A percentile compares a stretch with the other conserved stretches of the same genome.
Conservation (phyloP, 768 basidiomycete genomes). For the Tylopilus rubrobrunneus region DNA sequence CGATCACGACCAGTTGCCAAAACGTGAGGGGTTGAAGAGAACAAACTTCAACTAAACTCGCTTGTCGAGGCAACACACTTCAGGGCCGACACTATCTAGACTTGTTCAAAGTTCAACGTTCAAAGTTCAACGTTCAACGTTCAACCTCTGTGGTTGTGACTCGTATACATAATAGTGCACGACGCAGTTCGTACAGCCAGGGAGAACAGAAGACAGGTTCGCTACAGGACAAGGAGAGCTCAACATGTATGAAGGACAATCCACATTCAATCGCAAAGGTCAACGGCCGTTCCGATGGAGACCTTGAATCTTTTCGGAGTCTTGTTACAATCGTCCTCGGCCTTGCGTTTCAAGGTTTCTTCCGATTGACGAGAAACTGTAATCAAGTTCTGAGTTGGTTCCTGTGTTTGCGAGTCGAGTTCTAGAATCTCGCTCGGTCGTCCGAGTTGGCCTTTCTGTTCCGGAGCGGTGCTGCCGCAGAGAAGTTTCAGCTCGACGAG, state of each 20-base stretch:
- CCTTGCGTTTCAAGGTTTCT: constrained; percentile 35
- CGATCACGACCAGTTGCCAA: constrained; percentile 42
- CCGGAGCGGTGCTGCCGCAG: background rate
- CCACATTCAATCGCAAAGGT: constrained; percentile 61
- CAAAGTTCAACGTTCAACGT: too few relatives aligned
- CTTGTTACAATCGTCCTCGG: constrained; percentile 12
- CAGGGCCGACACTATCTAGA: constrained; percentile 32
- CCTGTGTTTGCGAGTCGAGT: constrained; percentile 38
- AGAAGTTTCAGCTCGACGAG: background rate
- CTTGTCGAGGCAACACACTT: constrained; percentile 11
- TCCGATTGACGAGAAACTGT: constrained; percentile 15
- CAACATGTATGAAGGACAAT: background rate
- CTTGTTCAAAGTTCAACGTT: too few relatives aligned
- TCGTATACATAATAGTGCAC: background rate
- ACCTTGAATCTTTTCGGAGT: constrained; percentile 63
- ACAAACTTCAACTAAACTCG: background rate
- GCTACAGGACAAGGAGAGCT: background rate
- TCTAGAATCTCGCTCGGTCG: constrained; percentile 4
- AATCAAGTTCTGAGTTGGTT: constrained; percentile 33
- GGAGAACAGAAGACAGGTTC: background rate
- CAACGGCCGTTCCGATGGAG: constrained; percentile 63
- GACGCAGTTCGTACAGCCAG: background rate
- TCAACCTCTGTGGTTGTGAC: too few relatives aligned
- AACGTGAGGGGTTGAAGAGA: constrained; percentile 38
- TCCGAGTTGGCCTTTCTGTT: background rate